Base-by-base conservation (phyloP, 352 stramenopile genomes). In the Phytopythium sindhum region DNA sequence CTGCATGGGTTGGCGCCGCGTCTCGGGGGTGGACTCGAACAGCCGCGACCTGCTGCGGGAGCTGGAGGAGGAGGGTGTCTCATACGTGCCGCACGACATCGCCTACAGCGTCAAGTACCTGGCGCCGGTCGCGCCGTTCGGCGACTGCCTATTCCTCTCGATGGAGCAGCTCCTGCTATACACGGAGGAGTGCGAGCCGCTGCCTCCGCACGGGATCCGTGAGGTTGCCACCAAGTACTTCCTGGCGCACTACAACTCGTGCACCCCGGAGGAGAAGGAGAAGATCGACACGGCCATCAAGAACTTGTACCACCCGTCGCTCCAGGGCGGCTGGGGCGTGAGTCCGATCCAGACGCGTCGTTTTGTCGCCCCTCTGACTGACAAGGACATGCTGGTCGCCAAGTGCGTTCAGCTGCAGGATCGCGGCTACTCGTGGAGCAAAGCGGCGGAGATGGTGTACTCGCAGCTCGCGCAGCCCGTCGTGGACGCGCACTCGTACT, bases 71-170 rank as follows among this genome's bases (percentile, higher is more conserved):
- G 83, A 93, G 39, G 87, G 87, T n/a, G 87, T 91, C 19, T 83
- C 82, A 58, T 96, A 96, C 60, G 77, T 82, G 68, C 84, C 87
- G 23, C 87, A 96, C 75, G 86, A 96, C 68, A 90, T 81, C 23
- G 81, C 87, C 21, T 96, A 96, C 77, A 92, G 84, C 51, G 87
- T 96, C 70, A 94, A 96, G 72, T 96, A 96, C 61, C 66, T 96
- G 31, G 85, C 85, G 6, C 87, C 85, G 0, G 87, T 96, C 21
- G 68, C 85, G 21, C 87, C 87, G 7, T 93, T 91, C 47, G 87
- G 87, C 14, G 87, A 96, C 72, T 96, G 87, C 60, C 82, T 96
- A 42, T 96, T 94, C 56, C 65, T 96, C 21, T 93, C 84, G 14
- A 93, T 96, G 77, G 87, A 96, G 67, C 87, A 96, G 68, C 64